Conservation (phyloP, 441 rosid genomes). For the Adansonia gregorii region DNA sequence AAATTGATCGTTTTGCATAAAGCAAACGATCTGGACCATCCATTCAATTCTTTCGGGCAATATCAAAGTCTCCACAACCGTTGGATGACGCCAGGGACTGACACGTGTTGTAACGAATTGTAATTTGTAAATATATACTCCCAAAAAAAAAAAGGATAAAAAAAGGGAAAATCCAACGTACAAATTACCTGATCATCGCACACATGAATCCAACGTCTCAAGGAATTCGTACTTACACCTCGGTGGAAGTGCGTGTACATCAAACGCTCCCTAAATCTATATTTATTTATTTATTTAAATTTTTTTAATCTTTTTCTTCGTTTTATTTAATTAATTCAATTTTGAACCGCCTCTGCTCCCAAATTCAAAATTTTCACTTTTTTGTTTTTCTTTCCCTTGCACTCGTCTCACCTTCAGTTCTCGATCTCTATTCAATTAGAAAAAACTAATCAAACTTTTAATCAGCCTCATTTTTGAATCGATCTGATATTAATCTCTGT, state of each 20-base stretch:
- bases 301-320: background rate
- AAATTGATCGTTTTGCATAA: background rate
- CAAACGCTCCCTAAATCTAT: slow-evolving; percentile 24
- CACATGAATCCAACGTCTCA: background rate
- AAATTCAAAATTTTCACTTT: slow-evolving; percentile 4
- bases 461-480: slow-evolving; percentile 8
- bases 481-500: slow-evolving; percentile 25
- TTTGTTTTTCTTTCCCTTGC: background rate
- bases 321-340: slow-evolving; percentile 7
- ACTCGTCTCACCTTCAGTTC: background rate
- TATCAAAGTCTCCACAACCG: background rate
- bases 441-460: background rate
- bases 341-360: slow-evolving; percentile 23
- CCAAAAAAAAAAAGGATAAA: background rate
- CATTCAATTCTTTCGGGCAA: background rate
- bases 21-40: background rate
- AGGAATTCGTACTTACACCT: background rate
- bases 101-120: background rate
- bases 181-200: background rate
- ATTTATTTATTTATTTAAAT: too few species aligned
- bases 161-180: background rate
- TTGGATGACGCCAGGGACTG: background rate
- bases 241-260: background rate
- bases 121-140: too few species aligned
- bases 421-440: background rate